Evolutionary conservation across 2,329 filamentous ascomycete genomes (phyloP), one percentile per base, ranked within the genome.

Genomic region (Sporothrix globosa): DNA sequence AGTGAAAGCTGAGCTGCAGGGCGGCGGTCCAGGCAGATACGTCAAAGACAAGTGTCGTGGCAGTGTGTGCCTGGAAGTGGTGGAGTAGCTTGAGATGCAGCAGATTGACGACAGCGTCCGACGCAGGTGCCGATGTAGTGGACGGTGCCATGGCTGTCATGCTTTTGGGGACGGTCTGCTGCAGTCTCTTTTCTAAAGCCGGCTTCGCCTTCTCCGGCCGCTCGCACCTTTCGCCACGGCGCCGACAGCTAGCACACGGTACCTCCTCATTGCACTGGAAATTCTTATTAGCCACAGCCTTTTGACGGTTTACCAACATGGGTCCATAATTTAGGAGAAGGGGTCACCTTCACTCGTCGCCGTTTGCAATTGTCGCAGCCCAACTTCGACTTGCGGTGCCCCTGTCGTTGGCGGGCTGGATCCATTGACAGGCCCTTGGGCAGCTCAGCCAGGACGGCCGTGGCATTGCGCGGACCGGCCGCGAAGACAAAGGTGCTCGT

Each of bases 341-440:
- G 34, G 7, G 5, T 34, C 6, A 76, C 75, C 68, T 76, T 76
- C 9, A 76, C 74, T n/a, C 75, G 71, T 24, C 75, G 73, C 58
- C 70, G 74, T 61, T 70, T 75, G 65, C 75, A 76, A 24, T 72
- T 76, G 19, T 73, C 72, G 44, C 75, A 76, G 1, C 75, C 75
- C 7, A 56, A 52, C 39, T 67, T 70, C 5, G 75, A 76, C 50
- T 76, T 76, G 5, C 54, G 70, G 34, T 76, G 75, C 19, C 70
- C 61, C 6, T 74, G 72, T 24, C 75, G 71, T 56, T 72, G 72
- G 39, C 72, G 69, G 0, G 56, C 58, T 19, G 71, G 73, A 61
- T 74, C 58, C 58, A 63, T 72, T 17, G 34, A 13, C 46, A 75
- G 48, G 11, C 70, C 69, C 52, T 75, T 74, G 7, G 75, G 74